Base-by-base conservation (phyloP, 345 rosid species). In the Rubroshorea leprosula region DNA sequence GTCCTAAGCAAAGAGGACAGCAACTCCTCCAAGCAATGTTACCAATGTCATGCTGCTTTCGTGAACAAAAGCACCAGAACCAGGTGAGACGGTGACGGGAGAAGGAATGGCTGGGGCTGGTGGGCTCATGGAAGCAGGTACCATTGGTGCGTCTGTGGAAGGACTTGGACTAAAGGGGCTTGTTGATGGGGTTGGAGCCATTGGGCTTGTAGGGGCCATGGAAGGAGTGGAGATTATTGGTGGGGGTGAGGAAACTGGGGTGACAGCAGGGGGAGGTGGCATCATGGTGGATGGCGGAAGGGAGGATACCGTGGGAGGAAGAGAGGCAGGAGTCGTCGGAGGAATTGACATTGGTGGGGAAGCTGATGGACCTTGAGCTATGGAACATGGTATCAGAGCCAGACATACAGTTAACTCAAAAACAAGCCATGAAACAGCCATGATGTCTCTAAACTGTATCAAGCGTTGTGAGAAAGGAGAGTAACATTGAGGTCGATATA, bases 21-120 rank as follows among this genome's bases (percentile, higher is more conserved):
- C 67, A 17, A 55, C 61, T 56, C 69, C 84, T 64, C 69, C 81
- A 20, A 74, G 38, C 44, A 74, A 54, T 23, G 68, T 73, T 23
- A 67, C 23, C 49, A 66, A 51, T 17, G 49, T 61, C 69, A 64
- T 51, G 67, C 68, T 63, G 20, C 66, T 70, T 61, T 51, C 69
- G 23, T 10, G 65, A 52, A 55, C 67, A 48, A 51, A 60, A 35
- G 73, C 75, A 60, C 71, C 81, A 1, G 64, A 55, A 13, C 9
- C 35, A 0, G 83, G 68, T 0, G 52, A 11, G 4, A 68, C 0
- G 21, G 11, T 1, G 11, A 0, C 11, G 1, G 73, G 41, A 3
- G 52, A 29, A 29, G 9, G 6, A 24, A 5, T 16, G 68, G 17
- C 7, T 6, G 50, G 6, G 1, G 10, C 19, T 2, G 65, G 24